Conservation (phyloP, 1,284 basidiomycete species). For the Xerocomus minutiporus region DNA sequence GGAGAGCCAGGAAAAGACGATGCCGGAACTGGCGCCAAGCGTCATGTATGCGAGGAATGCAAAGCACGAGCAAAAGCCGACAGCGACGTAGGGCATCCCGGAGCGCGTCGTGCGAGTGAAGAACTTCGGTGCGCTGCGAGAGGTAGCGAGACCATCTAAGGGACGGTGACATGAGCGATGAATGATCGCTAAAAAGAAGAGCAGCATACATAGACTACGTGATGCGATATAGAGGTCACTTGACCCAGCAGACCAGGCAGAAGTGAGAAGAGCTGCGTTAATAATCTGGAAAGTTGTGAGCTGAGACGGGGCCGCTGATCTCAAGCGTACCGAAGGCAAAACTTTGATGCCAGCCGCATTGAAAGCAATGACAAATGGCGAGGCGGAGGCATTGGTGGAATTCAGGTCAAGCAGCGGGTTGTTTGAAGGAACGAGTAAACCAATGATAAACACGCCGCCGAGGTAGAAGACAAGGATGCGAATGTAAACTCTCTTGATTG, state of each 20-base stretch:
- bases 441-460: constrained; percentile 45
- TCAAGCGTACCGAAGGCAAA: constrained; percentile 40
- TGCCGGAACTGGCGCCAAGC: constrained; percentile 46
- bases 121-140: constrained; percentile 55
- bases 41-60: constrained; percentile 51
- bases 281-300: constrained; percentile 38
- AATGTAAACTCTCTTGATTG: constrained; percentile 48
- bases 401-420: constrained; percentile 35
- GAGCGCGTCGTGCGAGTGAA: constrained; percentile 49
- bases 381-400: constrained; percentile 34
- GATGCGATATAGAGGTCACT: constrained; percentile 27
- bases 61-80: constrained; percentile 49
- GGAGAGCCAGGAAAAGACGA: constrained; percentile 54
- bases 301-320: not conserved
- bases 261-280: constrained; percentile 61
- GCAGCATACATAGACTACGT: constrained; percentile 21
- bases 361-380: constrained; percentile 54
- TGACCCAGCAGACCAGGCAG: constrained; percentile 51
- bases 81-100: constrained; percentile 57
- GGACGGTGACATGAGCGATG: not conserved
- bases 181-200: not conserved
- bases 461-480: constrained; percentile 54
- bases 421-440: constrained; percentile 48
- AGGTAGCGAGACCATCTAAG: constrained; percentile 53
- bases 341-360: constrained; percentile 47